A percentile compares a stretch with the other conserved stretches of the same genome.
These are phyloP conservation scores for Tritrichomonas foetus DNA, from an alignment of 208 protist species.

Conservation along the genomic window DNA sequence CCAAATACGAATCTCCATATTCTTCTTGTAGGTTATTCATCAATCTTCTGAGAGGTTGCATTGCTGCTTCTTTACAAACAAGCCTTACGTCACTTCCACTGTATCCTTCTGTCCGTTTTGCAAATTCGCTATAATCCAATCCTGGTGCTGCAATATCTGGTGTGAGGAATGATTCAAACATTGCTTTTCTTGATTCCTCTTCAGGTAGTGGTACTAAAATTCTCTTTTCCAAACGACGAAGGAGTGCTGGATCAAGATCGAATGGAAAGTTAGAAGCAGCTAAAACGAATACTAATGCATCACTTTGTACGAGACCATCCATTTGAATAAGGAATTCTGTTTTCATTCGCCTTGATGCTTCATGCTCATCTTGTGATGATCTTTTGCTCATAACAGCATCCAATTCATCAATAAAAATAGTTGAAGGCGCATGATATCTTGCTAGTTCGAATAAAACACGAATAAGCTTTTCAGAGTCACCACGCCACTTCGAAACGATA, in stretches of 20 bases:
- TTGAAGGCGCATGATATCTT: slow-evolving; percentile 70
- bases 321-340: slow-evolving; percentile 59
- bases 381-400: slow-evolving; percentile 72
- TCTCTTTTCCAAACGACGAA: slow-evolving; percentile 54
- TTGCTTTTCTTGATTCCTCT: neutral
- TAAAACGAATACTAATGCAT: slow-evolving; percentile 52
- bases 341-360: slow-evolving; percentile 57
- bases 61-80: slow-evolving; percentile 56
- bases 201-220: slow-evolving; percentile 51
- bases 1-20: neutral
- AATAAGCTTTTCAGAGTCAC: slow-evolving; percentile 92
- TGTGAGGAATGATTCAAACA: slow-evolving; percentile 8
- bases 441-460: slow-evolving; percentile 78
- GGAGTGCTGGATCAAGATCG: slow-evolving; percentile 55
- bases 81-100: slow-evolving; percentile 48
- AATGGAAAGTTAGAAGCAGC: slow-evolving; percentile 58
- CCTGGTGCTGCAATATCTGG: neutral
- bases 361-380: slow-evolving; percentile 45
- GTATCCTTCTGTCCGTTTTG: slow-evolving; percentile 49
- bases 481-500: slow-evolving; percentile 70
- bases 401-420: slow-evolving; percentile 84
- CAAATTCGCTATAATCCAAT: slow-evolving; percentile 18
- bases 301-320: slow-evolving; percentile 46
- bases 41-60: slow-evolving; percentile 47
- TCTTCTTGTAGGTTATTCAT: neutral